Evolutionary conservation across 176 grass and related monocot genomes (phyloP).

Genomic region (Pharus latifolius): DNA sequence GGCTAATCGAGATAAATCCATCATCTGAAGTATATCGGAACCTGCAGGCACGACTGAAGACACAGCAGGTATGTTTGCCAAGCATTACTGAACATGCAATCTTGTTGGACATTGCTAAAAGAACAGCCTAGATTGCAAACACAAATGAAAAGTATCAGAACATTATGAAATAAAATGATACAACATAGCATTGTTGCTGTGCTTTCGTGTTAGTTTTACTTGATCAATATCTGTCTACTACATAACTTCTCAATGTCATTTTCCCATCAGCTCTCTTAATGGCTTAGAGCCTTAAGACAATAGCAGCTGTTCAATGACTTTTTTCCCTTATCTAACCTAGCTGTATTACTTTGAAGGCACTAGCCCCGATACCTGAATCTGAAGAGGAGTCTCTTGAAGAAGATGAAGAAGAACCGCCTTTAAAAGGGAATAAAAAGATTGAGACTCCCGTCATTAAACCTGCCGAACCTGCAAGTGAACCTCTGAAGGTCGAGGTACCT

Average conservation of each 20-base stretch:
- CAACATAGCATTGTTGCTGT: neutral
- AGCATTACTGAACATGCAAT: neutral
- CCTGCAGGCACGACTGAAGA: constrained; percentile 74
- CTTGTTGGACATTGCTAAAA: neutral
- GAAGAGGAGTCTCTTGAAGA: constrained; percentile 77
- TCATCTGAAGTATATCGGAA: constrained; percentile 75
- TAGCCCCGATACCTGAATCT: constrained; percentile 80
- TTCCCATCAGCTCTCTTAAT: neutral
- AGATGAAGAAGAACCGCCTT: constrained; percentile 30
- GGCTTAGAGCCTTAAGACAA: neutral
- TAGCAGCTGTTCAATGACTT: neutral
- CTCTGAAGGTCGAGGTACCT: constrained; percentile 7
- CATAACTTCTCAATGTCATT: neutral
- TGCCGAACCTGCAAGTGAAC: neutral
- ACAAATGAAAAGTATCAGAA: neutral
- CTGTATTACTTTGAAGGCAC: constrained; percentile 38
- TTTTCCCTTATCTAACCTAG: neutral
- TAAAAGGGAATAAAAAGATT: constrained; percentile 13
- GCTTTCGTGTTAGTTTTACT: neutral
- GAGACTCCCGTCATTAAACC: neutral
- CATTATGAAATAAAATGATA: neutral
- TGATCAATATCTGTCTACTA: neutral
- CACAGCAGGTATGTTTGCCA: constrained; percentile 68
- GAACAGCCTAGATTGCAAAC: neutral
- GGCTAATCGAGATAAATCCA: constrained; percentile 81